Evolutionary conservation across 805 yeast genomes (phyloP), one percentile per base, ranked within the genome.

Genomic region (Hemisphaericaspora nanyangensis): DNA sequence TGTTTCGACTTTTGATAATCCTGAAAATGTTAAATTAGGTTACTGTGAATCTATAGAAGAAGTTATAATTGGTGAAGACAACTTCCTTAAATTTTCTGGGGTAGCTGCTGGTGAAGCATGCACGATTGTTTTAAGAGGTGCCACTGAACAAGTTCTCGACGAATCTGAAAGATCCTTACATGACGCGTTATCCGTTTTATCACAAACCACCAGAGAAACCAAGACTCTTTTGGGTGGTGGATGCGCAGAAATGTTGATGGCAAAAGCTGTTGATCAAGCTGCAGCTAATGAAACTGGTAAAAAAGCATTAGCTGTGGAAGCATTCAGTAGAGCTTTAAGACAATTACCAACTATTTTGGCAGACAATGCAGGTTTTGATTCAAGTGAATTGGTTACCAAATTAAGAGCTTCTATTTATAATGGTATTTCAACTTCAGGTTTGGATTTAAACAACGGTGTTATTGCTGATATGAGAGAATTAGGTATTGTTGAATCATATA

Each of bases 291-390:
- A 84, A 51, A 82, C 85, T 24, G 98, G 98, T 51, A 93, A 93
- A 69, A 87, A 85, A 56, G 83, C 96, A 2, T 70, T 93, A 36
- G 99, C 99, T 2, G 81, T 93, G 40, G 98, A 91, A 63, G 82
- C 95, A 2, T 93, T 87, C 68, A 97, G 95, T 15, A 80, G 83
- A 46, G 98, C 98, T 6, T 73, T 93, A 55, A 82, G 97, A 64
- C 96, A 89, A 63, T 73, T 93, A 47, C 99, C 99, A 43, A 88
- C 95, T 1, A 90, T 93, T 46, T 72, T 93, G 49, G 96, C 96
- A 34, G 98, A 93, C 58, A 93, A 93, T 58, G 98, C 99, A 4
- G 99, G 99, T 20, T 86, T 79, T 54, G 99, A 93, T 60, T 84
- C 96, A 17, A 80, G 89, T 53, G 98, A 95, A 51, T 71, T 93